A percentile compares a stretch with the other conserved stretches of the same genome.
phyloP scores from a whole-genome alignment of 2,329 filamentous ascomycete species.

The Knufia fluminis region DNA sequence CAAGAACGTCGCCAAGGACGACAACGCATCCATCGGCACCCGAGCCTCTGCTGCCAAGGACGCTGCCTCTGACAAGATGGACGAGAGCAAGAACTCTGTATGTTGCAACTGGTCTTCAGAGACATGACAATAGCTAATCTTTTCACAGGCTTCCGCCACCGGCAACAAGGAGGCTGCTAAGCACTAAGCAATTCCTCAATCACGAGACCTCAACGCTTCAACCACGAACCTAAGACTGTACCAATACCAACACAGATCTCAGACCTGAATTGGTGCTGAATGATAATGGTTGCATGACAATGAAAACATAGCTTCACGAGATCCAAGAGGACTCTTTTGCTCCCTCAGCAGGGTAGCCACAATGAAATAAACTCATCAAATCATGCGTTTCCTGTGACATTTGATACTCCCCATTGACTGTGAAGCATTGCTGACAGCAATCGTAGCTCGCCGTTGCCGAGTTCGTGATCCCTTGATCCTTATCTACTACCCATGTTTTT shows the following conservation, averaged over 20 bases:
- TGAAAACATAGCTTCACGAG: slow-evolving; percentile 4
- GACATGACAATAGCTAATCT: slow-evolving; percentile 8
- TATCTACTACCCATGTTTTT: no score
- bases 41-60: slow-evolving; percentile 47
- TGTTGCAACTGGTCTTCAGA: not conserved
- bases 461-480: no score
- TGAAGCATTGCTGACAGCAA: no score
- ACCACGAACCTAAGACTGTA: slow-evolving; percentile 6
- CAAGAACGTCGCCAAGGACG: slow-evolving; percentile 59
- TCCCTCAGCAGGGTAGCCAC: not conserved
- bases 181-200: slow-evolving; percentile 15
- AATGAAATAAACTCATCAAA: slow-evolving; percentile 2
- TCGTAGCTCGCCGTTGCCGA: no score
- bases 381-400: not conserved
- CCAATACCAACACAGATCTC: not conserved
- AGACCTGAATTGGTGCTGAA: not conserved
- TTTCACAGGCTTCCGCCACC: slow-evolving; percentile 19
- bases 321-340: slow-evolving; percentile 2
- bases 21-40: slow-evolving; percentile 43
- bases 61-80: slow-evolving; percentile 44
- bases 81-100: slow-evolving; percentile 43
- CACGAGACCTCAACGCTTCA: not conserved
- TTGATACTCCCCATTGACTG: no score
- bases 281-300: not conserved
- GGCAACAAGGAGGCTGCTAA: slow-evolving; percentile 22